A percentile compares a stretch with the other conserved stretches of the same genome.
These are phyloP conservation scores for Omphalea diandra DNA, from an alignment of 441 rosid genomes.

Conservation along the genomic window DNA sequence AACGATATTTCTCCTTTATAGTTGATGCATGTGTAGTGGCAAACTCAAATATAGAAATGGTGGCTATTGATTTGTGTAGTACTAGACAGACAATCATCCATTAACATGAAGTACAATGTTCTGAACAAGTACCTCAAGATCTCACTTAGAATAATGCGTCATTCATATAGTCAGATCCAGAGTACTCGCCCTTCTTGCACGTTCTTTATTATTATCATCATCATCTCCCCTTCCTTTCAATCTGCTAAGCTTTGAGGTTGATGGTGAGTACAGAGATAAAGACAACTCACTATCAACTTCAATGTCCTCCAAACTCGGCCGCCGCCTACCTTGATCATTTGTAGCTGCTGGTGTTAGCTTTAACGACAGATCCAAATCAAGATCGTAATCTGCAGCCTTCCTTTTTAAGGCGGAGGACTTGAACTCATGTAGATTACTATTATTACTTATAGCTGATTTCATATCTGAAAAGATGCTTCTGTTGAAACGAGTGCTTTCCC, in stretches of 20 bases:
- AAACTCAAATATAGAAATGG: conserved; percentile 3
- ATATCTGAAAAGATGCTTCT: not conserved
- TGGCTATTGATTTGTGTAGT: conserved; percentile 14
- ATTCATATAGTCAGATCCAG: conserved; percentile 97
- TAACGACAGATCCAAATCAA: conserved; percentile 68
- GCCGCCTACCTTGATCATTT: not conserved
- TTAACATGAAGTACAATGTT: conserved; percentile 14
- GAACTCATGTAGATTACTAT: conserved; percentile 13
- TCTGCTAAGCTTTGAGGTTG: conserved; percentile 44
- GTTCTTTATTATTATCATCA: conserved; percentile 10
- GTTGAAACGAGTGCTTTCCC: conserved; percentile 2
- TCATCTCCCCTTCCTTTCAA: conserved; percentile 36
- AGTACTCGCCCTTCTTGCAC: conserved; percentile 64
- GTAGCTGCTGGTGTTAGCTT: conserved; percentile 30
- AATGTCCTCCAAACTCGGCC: conserved; percentile 29
- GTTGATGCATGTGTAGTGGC: too few species aligned
- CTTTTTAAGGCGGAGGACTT: conserved; percentile 37
- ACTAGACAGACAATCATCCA: conserved; percentile 14
- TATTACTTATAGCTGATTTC: not conserved
- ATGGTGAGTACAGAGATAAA: conserved; percentile 52
- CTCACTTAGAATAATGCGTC: conserved; percentile 80
- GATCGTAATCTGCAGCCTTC: conserved; percentile 39
- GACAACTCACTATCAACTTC: conserved; percentile 53
- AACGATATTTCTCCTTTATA: too few species aligned
- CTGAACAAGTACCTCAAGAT: conserved; percentile 79